Evolutionary conservation across 768 basidiomycete genomes (phyloP), one percentile per base, ranked within the genome.

Genomic region (Russula dissimulans): DNA sequence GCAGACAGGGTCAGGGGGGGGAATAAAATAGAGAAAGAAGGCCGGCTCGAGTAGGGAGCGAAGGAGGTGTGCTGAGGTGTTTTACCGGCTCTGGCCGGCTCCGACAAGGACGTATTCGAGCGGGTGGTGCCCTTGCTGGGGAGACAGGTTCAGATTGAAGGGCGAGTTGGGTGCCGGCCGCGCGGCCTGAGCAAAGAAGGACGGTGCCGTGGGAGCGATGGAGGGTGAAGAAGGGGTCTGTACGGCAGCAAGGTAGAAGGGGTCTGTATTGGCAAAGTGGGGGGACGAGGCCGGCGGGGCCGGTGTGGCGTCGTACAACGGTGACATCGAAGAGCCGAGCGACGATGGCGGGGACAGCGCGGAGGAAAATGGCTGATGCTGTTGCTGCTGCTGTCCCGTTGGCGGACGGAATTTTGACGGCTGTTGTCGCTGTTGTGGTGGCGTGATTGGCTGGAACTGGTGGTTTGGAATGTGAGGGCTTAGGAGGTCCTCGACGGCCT

Each of bases 181-280:
- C 2, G 45, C 62, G 7, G 57, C 47, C 15, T 66, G 65, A 4
- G 59, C 59, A 32, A 66, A 66, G 53, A 60, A 64, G 17, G 63
- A 60, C 5, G 65, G 49, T 12, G 64, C 26, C 39, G 41, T 10
- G 4, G 22, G 15, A 3, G 51, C 17, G 29, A 22, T 2, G 56
- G 38, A 9, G 47, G 38, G 18, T 36, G 52, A 14, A 12, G 39
- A 42, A 10, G 51, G 26, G 8, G 58, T 59, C 62, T 78, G 78
- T n/a, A 70, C 66, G 26, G 73, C 73, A 22, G 79, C 76, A 59
- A 78, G 64, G 65, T 77, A 79, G 67, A 79, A 79, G n/a, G 78
- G 79, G 62, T 80, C 79, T 11, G 78, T 76, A 53, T 77, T 74
- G 1, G 76, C 69, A 66, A 79, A 79, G n/a, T 70, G 64, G 41